These are phyloP conservation scores for Neocallimastix lanati DNA, from an alignment of 192 early-diverging fungal genomes.

Conservation along the genomic window DNA sequence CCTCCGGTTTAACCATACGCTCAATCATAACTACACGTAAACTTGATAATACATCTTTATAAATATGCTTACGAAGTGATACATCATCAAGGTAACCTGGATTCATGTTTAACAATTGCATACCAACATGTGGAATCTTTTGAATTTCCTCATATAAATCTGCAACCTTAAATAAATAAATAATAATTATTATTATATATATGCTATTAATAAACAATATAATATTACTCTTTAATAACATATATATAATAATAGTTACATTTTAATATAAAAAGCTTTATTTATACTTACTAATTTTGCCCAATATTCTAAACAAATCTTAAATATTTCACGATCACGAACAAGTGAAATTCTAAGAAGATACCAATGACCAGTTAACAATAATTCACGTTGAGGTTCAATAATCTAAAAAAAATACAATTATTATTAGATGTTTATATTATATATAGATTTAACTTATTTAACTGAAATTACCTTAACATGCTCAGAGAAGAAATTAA, in stretches of 20 bases:
- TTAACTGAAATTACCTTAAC: too few species aligned
- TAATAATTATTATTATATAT: too few species aligned
- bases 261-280: too few species aligned
- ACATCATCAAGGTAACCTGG: slow-evolving; percentile 5
- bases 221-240: too few species aligned
- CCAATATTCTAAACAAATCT: slow-evolving; percentile 97
- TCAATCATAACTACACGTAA: slow-evolving; percentile 95
- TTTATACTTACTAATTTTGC: slow-evolving; percentile 49
- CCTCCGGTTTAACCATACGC: slow-evolving; percentile 96
- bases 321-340: slow-evolving; percentile 92
- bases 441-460: too few species aligned
- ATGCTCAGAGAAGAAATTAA: slow-evolving; percentile 67
- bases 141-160: slow-evolving; percentile 80
- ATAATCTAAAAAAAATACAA: too few species aligned
- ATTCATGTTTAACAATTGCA: slow-evolving; percentile 42
- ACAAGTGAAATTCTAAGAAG: slow-evolving; percentile 79
- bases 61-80: slow-evolving; percentile 55
- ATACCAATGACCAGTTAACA: slow-evolving; percentile 54
- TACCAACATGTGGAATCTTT: slow-evolving; percentile 23
- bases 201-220: too few species aligned
- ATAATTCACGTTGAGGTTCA: slow-evolving; percentile 5
- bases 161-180: slow-evolving; percentile 17
- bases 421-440: too few species aligned
- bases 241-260: too few species aligned
- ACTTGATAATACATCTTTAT: slow-evolving; percentile 61